Evolutionary conservation across 2,329 filamentous ascomycete species (phyloP), one percentile per base, ranked within the genome.

Genomic region (Pseudodiploospora longispora): DNA sequence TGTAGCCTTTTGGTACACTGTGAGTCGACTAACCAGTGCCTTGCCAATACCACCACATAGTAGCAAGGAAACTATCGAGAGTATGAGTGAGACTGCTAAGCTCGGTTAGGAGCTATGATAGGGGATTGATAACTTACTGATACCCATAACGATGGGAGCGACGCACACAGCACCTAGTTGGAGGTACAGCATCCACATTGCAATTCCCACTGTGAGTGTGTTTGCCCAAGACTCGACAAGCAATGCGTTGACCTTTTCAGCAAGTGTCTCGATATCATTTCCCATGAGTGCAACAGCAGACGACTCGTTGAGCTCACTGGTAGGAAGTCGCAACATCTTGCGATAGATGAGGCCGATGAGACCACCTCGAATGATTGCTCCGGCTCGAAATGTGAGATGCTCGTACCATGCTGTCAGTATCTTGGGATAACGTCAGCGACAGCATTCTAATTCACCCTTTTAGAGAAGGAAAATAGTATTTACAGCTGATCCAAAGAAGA

Each of bases 101-200:
- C 19, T 19, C 19, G 19, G 19, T 19, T 19, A 19, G 19, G 19
- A 19, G 19, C 19, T 19, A 19, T 19, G 8, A 4, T 10, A 9
- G 1, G 3, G 4, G 6, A 34, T 4, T 4, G 6, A 32, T 10
- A 2, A 52, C 60, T 53, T 39, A 64, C 59, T 49, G 27, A 63
- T 48, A 2, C 56, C 57, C 31, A 52, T 59, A 4, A 64, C 46
- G 2, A 62, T 58, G 1, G 61, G 61, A 0, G 57, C 60, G 12
- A 61, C 51, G 19, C 58, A 62, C 8, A 63, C 61, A 27, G 55
- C 56, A 1, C 61, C 60, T 4, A 63, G 54, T n/a, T 63, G 61
- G 9, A 50, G 51, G 12, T 53, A 49, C 29, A 64, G 41, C 46
- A 64, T 44, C 49, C 54, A 64, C 36, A 62, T 55, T 3, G 60